phyloP scores from a whole-genome alignment of 2,329 filamentous ascomycete genomes.

The Onygenales sp. region DNA sequence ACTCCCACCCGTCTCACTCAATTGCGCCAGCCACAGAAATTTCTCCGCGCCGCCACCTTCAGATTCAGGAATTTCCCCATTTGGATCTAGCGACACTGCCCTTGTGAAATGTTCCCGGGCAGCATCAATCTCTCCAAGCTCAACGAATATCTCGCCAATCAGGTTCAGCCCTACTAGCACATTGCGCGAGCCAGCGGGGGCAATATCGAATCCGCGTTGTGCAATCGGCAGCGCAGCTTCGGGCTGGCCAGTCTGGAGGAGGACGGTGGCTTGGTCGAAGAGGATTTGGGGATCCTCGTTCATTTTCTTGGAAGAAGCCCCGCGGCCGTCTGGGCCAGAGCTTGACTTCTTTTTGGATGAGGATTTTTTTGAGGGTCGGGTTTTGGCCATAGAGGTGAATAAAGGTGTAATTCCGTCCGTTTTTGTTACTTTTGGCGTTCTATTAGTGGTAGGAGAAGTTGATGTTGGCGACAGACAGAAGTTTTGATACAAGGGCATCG shows the following conservation, averaged over 20 bases:
- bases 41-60: slow-evolving; percentile 82
- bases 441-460: not conserved
- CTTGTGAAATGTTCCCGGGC: slow-evolving; percentile 63
- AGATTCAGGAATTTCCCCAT: slow-evolving; percentile 60
- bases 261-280: slow-evolving; percentile 46
- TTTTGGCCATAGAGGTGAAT: slow-evolving; percentile 38
- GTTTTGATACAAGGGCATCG: not conserved
- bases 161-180: slow-evolving; percentile 57
- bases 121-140: slow-evolving; percentile 68
- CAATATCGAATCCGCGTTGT: slow-evolving; percentile 40
- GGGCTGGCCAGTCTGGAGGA: slow-evolving; percentile 50
- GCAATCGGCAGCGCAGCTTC: slow-evolving; percentile 48
- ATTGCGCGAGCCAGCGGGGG: slow-evolving; percentile 24
- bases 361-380: slow-evolving; percentile 39
- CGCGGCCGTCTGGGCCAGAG: slow-evolving; percentile 33
- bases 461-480: slow-evolving; percentile 3
- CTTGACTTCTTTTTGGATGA: slow-evolving; percentile 33
- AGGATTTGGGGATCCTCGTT: slow-evolving; percentile 46
- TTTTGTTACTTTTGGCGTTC: not conserved
- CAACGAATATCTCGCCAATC: slow-evolving; percentile 71
- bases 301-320: slow-evolving; percentile 31
- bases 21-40: slow-evolving; percentile 87
- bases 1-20: slow-evolving; percentile 56
- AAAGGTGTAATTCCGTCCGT: not conserved
- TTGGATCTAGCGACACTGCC: slow-evolving; percentile 66